Base-by-base conservation (phyloP, 2,329 filamentous ascomycete genomes). In the Amphichorda felina region DNA sequence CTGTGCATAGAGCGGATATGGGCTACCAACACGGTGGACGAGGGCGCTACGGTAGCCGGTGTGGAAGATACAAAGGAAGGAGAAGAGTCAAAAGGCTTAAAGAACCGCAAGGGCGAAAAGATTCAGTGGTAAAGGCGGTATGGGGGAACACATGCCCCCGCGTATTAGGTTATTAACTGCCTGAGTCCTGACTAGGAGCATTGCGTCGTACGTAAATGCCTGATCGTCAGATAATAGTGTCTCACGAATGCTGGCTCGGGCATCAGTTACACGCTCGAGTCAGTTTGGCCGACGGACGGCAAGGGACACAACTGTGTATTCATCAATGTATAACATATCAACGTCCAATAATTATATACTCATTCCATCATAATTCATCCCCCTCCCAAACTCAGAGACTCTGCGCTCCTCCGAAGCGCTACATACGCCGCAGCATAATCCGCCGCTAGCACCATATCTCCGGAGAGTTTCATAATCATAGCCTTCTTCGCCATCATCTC, bases 401-500 rank as follows among this genome's bases (percentile, higher is more conserved):
- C 47, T 5, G 56, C 56, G 17, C 40, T 53, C 34, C 59, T 66
- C 46, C 66, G 64, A 34, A 83, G 46, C 43, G 71, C 69, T 29
- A 80, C 53, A 51, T 82, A 84, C 43, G 69, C 71, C 3, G 75
- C 73, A 2, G 79, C 78, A 45, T 70, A 79, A 41, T 81, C 75
- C 45, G 80, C 79, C 1, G 79, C 75, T 41, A 78, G 47, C 14
- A 63, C 64, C 43, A 66, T 55, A 45, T 87, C 80, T 1, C 79
- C 82, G 7, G 72, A 66, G 32, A 80, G 61, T 53, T 79, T 76
- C 64, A 84, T 82, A 34, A 93, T 70, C 34, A 77, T 77, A 4
- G 82, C 80, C 57, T 85, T 88, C 64, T 91, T 91, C 15, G 81
- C 79, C 60, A 88, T 71, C 64, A 83, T 77, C 55, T 87, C 81